phyloP scores from a whole-genome alignment of 257 asterid genomes.

The Penstemon davidsonii region DNA sequence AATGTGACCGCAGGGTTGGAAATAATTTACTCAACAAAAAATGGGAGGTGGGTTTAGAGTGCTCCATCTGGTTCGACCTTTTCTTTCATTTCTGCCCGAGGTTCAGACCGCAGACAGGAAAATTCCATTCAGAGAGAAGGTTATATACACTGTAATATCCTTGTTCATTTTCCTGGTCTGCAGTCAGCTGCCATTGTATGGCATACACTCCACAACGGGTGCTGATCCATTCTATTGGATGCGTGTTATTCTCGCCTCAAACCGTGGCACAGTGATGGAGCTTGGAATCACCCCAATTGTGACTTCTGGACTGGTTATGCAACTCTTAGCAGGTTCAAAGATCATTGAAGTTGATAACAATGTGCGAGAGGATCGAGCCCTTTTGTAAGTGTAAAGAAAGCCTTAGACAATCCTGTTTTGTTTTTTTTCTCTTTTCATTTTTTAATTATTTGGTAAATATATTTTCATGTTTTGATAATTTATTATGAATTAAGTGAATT shows the following conservation, averaged over 20 bases:
- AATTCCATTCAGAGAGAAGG: constrained; percentile 42
- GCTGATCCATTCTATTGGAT: constrained; percentile 46
- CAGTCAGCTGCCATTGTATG: constrained; percentile 45
- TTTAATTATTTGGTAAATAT: background rate
- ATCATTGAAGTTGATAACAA: constrained; percentile 44
- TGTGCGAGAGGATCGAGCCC: constrained; percentile 43
- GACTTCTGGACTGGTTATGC: constrained; percentile 42
- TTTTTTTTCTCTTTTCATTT: background rate
- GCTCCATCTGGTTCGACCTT: constrained; percentile 40
- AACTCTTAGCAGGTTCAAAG: constrained; percentile 43
- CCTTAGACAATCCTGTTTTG: background rate
- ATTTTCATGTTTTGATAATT: background rate
- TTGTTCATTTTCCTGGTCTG: constrained; percentile 41
- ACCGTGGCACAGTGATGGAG: constrained; percentile 42
- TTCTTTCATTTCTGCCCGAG: constrained; percentile 39
- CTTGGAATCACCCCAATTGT: constrained; percentile 43
- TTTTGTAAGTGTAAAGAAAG: constrained; percentile 27
- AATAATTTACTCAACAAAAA: constrained; percentile 2
- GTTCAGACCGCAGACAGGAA: constrained; percentile 44
- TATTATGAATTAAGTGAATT: background rate
- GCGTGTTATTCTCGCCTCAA: constrained; percentile 45
- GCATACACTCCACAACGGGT: constrained; percentile 42
- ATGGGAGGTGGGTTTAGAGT: constrained; percentile 50
- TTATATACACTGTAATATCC: constrained; percentile 39
- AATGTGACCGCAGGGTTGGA: constrained; percentile 27